Evolutionary conservation across 1,284 basidiomycete genomes (phyloP).

Genomic region (Mycena citricolor): DNA sequence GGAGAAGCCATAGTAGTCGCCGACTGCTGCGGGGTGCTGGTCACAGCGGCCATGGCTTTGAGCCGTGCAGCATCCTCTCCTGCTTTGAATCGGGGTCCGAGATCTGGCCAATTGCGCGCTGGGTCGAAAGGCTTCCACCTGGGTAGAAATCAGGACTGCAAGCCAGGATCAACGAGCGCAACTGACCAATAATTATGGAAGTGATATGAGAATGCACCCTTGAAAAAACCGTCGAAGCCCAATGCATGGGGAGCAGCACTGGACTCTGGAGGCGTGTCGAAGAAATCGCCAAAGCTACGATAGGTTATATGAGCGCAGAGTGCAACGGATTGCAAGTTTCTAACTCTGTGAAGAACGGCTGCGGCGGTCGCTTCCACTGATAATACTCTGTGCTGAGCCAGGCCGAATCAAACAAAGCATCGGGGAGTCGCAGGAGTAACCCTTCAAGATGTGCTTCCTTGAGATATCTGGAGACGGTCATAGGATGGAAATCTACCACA

Average conservation of each 20-base stretch:
- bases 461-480: constrained; percentile 79
- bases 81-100: constrained; percentile 75
- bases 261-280: constrained; percentile 69
- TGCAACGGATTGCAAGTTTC: constrained; percentile 32
- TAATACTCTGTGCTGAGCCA: constrained; percentile 85
- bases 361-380: constrained; percentile 79
- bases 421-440: constrained; percentile 74
- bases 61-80: constrained; percentile 65
- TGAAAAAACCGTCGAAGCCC: constrained; percentile 86
- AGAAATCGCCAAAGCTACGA: constrained; percentile 75
- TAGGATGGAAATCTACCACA: constrained; percentile 74
- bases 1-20: background rate
- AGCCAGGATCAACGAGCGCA: constrained; percentile 3
- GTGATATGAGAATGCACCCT: constrained; percentile 45
- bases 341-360: constrained; percentile 84
- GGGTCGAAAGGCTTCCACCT: constrained; percentile 96
- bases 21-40: constrained; percentile 14
- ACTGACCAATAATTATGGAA: constrained; percentile 81
- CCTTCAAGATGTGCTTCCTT: constrained; percentile 76
- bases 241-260: constrained; percentile 73
- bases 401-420: constrained; percentile 85
- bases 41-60: constrained; percentile 28
- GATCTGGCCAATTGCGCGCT: constrained; percentile 86
- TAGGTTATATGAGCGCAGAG: constrained; percentile 4
- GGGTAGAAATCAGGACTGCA: constrained; percentile 10